Evolutionary conservation across 2,329 filamentous ascomycete species (phyloP).

Genomic region (Parascedosporium putredinis): DNA sequence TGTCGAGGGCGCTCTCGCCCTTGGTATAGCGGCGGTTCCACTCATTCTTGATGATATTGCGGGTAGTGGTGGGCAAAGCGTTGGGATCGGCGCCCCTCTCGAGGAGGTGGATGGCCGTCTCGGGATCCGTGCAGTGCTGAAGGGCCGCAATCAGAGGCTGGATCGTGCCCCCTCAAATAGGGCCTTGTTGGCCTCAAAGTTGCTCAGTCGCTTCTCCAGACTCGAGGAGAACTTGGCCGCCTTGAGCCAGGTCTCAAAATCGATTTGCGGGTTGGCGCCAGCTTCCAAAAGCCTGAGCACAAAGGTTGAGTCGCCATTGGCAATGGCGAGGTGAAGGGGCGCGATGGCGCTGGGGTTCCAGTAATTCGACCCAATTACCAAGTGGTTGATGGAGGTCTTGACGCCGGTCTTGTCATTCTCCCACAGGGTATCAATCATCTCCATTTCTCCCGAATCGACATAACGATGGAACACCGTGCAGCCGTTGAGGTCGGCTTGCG

Average conservation of each 20-base stretch:
- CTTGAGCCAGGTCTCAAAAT: conserved; percentile 56
- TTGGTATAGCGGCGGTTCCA: conserved; percentile 22
- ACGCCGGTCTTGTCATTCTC: conserved; percentile 50
- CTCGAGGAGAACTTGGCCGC: conserved; percentile 32
- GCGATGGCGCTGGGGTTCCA: conserved; percentile 28
- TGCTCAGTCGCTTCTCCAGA: conserved; percentile 18
- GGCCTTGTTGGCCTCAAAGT: conserved; percentile 36
- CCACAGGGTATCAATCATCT: conserved; percentile 38
- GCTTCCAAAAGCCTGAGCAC: conserved; percentile 51
- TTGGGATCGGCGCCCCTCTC: conserved; percentile 56
- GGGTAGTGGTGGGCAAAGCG: conserved; percentile 33
- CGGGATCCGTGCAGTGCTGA: conserved; percentile 30
- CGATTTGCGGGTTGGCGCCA: conserved; percentile 49
- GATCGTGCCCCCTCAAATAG: conserved; percentile 35
- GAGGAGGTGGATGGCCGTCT: conserved; percentile 48
- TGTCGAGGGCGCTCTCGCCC: conserved; percentile 47
- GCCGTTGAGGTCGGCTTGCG: conserved; percentile 58
- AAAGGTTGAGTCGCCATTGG: conserved; percentile 37
- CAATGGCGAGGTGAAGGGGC: conserved; percentile 50
- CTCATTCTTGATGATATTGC: conserved; percentile 23
- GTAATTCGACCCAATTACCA: conserved; percentile 30
- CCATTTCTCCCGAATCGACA: conserved; percentile 30
- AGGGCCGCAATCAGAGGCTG: conserved; percentile 60
- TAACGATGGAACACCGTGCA: conserved; percentile 54
- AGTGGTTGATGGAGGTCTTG: conserved; percentile 56